These are phyloP conservation scores for Bothia castanella DNA, from an alignment of 1,284 basidiomycete species.

Conservation along the genomic window DNA sequence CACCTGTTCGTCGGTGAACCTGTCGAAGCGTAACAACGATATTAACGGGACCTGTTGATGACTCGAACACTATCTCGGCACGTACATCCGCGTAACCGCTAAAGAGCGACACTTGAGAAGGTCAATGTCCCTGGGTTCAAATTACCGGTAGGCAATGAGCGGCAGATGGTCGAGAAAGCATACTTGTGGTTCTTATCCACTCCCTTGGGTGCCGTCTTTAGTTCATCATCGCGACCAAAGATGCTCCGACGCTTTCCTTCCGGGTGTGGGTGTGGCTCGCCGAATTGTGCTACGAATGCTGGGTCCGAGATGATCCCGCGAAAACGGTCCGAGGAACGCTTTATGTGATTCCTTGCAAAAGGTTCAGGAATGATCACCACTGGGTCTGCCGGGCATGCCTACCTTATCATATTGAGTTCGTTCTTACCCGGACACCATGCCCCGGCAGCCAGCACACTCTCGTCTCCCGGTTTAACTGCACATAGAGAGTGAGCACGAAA, in stretches of 20 bases:
- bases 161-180: not conserved
- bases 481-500: constrained; percentile 6
- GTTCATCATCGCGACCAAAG: constrained; percentile 76
- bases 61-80: constrained; percentile 8
- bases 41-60: too few relatives aligned
- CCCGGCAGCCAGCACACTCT: constrained; percentile 75
- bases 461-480: constrained; percentile 65
- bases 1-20: constrained; percentile 77
- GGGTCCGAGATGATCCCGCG: constrained; percentile 60
- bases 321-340: constrained; percentile 59
- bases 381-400: not conserved
- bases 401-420: constrained; percentile 74
- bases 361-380: not conserved
- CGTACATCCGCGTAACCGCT: constrained; percentile 64
- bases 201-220: constrained; percentile 87
- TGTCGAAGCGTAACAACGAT: constrained; percentile 32
- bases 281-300: constrained; percentile 71
- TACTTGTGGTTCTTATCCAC: constrained; percentile 77
- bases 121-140: constrained; percentile 68
- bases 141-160: not conserved
- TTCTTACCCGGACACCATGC: constrained; percentile 81
- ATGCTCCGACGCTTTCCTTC: constrained; percentile 67
- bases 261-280: constrained; percentile 58
- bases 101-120: constrained; percentile 81
- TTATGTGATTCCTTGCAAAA: constrained; percentile 55